Percentiles rank a stretch among this genome's conserved stretches.
phyloP scores from a whole-genome alignment of 208 protist species.

The Wallacemonas sp. region DNA sequence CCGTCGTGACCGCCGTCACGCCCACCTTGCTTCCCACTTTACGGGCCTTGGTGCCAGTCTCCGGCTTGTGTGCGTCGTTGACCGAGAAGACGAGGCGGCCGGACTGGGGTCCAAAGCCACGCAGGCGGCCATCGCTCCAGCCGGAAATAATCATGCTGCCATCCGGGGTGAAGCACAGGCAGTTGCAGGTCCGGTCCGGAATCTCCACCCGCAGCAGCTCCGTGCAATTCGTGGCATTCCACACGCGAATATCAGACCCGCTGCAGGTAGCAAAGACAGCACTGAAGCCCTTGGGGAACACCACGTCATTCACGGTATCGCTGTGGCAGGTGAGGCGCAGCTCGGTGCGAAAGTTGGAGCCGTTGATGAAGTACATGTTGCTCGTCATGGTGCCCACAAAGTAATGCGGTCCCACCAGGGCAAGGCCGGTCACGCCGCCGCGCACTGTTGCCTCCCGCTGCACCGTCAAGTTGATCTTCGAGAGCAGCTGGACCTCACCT shows the following conservation, averaged over 20 bases:
- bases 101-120: conserved; percentile 94
- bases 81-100: conserved; percentile 96
- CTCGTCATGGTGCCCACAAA: conserved; percentile 88
- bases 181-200: conserved; percentile 90
- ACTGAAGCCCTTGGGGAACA: conserved; percentile 91
- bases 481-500: conserved; percentile 88
- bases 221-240: conserved; percentile 88
- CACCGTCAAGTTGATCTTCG: conserved; percentile 87
- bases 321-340: conserved; percentile 95
- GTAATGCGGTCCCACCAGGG: conserved; percentile 72
- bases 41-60: conserved; percentile 64
- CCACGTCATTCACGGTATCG: conserved; percentile 92
- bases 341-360: conserved; percentile 82
- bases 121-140: conserved; percentile 95
- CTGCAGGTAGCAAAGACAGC: conserved; percentile 96
- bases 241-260: conserved; percentile 93
- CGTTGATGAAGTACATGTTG: conserved; percentile 94
- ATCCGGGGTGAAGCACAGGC: conserved; percentile 90
- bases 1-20: conserved; percentile 91
- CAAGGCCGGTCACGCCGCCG: conserved; percentile 89
- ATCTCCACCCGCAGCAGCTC: conserved; percentile 96
- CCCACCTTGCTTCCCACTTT: conserved; percentile 43
- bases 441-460: conserved; percentile 62
- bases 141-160: conserved; percentile 93
- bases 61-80: conserved; percentile 94